Evolutionary conservation across 2,329 filamentous ascomycete species (phyloP), one percentile per base, ranked within the genome.

Genomic region (Aspergillus pseudoviridinutans): DNA sequence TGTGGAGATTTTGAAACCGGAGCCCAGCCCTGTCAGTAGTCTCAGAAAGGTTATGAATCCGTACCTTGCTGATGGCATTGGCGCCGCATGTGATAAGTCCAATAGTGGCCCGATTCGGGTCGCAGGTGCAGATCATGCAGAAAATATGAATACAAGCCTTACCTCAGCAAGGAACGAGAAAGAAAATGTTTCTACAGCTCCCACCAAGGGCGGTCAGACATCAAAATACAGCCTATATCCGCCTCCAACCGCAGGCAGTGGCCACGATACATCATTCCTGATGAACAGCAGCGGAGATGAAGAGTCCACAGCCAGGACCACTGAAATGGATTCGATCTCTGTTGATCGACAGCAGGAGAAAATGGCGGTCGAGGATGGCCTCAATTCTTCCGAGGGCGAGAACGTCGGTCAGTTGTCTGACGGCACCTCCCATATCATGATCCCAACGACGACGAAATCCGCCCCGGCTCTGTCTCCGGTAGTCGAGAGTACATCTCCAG

Each of bases 21-120:
- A 77, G 61, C 78, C 78, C 41, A 91, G 85, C 66, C 87, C 90
- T 17, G 84, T 88, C 41, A 94, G 89, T 71, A 96, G 91, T 74
- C 78, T 96, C 64, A 85, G 90, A 58, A 85, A 90, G 74, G 89
- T 90, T 53, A 96, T 96, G 91, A 89, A 88, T 74, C 91, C 90
- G 6, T 97, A 91, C 71, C 77, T 96, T 17, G 68, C 64, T 5
- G 71, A 74, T n/a, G 61, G 65, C 35, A 55, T 44, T 22, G 57
- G 63, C 24, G 63, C 68, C 12, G 62, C 52, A 38, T 59, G 61
- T 22, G 54, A 56, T 55, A 59, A 65, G 51, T 57, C 58, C 29
- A 68, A 68, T 44, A 65, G 70, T 53, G 57, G 60, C 27, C 59
- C 61, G 22, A 63, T 63, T 49, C 64, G 64, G 51, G 63, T 64